These are phyloP conservation scores for Anthracocystis setariae DNA, from an alignment of 1,284 basidiomycete species.

Conservation along the genomic window DNA sequence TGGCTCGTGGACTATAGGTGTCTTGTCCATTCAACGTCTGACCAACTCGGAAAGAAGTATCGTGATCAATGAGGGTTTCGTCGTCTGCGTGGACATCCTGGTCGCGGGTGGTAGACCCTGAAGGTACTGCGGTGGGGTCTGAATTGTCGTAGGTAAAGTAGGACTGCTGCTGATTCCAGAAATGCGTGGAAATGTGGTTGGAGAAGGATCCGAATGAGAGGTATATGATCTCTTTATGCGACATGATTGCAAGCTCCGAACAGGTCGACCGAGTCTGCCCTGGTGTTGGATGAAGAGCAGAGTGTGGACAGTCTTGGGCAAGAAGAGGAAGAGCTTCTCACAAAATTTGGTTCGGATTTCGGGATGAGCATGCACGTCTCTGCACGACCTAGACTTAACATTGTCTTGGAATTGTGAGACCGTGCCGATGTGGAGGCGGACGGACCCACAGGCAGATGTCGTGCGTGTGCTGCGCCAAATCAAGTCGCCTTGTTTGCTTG, in stretches of 20 bases:
- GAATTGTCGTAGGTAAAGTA: conserved; percentile 55
- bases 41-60: conserved; percentile 59
- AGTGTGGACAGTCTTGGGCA: too few species aligned
- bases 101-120: conserved; percentile 20
- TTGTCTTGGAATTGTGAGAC: background rate
- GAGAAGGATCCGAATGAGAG: conserved; percentile 62
- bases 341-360: conserved; percentile 33
- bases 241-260: conserved; percentile 6
- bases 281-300: too few species aligned
- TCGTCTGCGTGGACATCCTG: conserved; percentile 9
- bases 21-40: conserved; percentile 49
- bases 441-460: conserved; percentile 34
- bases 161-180: conserved; percentile 63
- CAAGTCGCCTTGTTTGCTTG: conserved; percentile 3
- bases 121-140: conserved; percentile 11
- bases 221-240: conserved; percentile 60
- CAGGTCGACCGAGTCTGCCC: background rate
- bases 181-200: conserved; percentile 63
- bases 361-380: too few species aligned
- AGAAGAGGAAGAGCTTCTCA: background rate
- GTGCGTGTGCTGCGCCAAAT: conserved; percentile 14
- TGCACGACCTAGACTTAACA: too few species aligned
- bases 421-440: conserved; percentile 26
- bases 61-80: conserved; percentile 57
- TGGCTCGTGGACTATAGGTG: conserved; percentile 58